phyloP scores from a whole-genome alignment of 2,329 filamentous ascomycete species.

The Apiospora saccharicola region DNA sequence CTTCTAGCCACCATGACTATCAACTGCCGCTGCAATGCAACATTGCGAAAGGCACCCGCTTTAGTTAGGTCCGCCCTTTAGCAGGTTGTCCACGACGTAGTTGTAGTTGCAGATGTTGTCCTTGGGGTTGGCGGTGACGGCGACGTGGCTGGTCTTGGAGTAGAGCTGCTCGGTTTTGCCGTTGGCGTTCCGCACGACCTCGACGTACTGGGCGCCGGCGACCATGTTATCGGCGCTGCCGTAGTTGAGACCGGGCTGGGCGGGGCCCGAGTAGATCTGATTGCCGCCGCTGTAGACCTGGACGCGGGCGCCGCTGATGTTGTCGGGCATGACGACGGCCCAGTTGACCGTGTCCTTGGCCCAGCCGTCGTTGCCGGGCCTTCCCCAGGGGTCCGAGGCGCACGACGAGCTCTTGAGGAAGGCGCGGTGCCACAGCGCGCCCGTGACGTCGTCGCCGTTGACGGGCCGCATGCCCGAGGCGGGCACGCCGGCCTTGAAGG shows the following conservation, averaged over 20 bases:
- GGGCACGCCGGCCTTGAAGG: slow-evolving; percentile 13
- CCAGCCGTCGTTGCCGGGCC: slow-evolving; percentile 5
- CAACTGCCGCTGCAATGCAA: no score
- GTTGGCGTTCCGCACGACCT: slow-evolving; percentile 6
- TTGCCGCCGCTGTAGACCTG: slow-evolving; percentile 19
- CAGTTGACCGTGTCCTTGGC: slow-evolving; percentile 18
- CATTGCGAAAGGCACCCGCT: no score
- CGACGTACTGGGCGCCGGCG: slow-evolving; percentile 11
- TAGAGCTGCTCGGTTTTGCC: slow-evolving; percentile 16
- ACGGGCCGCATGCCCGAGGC: slow-evolving; percentile 18
- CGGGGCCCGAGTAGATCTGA: slow-evolving; percentile 1
- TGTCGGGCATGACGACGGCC: slow-evolving; percentile 19
- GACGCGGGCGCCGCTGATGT: slow-evolving; percentile 8
- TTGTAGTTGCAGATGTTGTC: slow-evolving; percentile 21
- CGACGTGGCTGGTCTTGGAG: slow-evolving; percentile 17
- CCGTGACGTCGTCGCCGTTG: slow-evolving; percentile 4
- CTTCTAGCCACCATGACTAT: no score
- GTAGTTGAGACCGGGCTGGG: slow-evolving; percentile 20
- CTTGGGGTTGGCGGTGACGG: slow-evolving; percentile 14
- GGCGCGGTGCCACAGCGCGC: slow-evolving; percentile 20
- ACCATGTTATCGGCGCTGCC: slow-evolving; percentile 19
- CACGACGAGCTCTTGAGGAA: slow-evolving; percentile 18
- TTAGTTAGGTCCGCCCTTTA: slow-evolving; percentile 15
- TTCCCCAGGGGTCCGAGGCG: slow-evolving; percentile 9
- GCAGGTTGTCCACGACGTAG: slow-evolving; percentile 13